phyloP scores from a whole-genome alignment of 1,284 basidiomycete species.

The Peniophora sp. region DNA sequence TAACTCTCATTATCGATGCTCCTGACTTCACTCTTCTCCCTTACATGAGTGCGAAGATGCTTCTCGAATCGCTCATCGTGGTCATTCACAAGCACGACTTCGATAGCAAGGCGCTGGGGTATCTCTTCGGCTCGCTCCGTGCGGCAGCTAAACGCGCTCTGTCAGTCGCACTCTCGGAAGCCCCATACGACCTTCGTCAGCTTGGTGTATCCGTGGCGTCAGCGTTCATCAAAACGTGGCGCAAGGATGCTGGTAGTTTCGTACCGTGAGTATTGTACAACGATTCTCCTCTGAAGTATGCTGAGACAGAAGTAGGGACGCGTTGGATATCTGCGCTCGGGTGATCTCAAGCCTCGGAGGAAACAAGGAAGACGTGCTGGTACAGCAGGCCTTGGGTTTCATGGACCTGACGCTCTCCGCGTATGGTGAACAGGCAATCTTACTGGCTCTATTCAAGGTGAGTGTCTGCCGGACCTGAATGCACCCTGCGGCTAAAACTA shows the following conservation, averaged over 20 bases:
- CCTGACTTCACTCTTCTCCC: conserved; percentile 38
- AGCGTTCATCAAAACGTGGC: conserved; percentile 54
- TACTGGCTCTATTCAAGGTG: conserved; percentile 51
- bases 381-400: conserved; percentile 46
- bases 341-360: conserved; percentile 39
- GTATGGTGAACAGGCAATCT: conserved; percentile 50
- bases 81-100: conserved; percentile 66
- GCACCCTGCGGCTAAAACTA: background rate
- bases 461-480: conserved; percentile 3
- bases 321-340: conserved; percentile 40
- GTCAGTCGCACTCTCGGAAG: conserved; percentile 40
- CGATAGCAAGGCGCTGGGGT: conserved; percentile 39
- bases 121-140: conserved; percentile 44
- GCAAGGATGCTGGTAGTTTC: conserved; percentile 41
- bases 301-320: conserved; percentile 23
- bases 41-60: conserved; percentile 42
- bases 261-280: conserved; percentile 33
- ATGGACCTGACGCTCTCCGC: conserved; percentile 41
- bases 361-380: conserved; percentile 49
- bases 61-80: conserved; percentile 56
- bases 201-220: conserved; percentile 51
- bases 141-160: conserved; percentile 43
- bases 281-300: conserved; percentile 3
- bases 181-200: conserved; percentile 60
- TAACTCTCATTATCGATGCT: conserved; percentile 39